These are phyloP conservation scores for Phytophthora kernoviae DNA, from an alignment of 352 stramenopile genomes.

Conservation along the genomic window DNA sequence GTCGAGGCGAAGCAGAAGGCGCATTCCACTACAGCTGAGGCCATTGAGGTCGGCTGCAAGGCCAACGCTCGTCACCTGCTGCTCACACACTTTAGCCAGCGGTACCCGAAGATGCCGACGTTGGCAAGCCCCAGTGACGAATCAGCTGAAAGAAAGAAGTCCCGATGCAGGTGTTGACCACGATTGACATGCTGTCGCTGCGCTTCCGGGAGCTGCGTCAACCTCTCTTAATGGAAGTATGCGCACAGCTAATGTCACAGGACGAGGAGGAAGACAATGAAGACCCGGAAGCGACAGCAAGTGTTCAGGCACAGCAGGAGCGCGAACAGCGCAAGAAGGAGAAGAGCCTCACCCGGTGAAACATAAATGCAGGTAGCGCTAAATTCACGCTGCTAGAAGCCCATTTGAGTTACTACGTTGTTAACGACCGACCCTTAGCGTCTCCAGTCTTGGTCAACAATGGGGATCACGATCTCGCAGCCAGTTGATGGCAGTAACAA, in stretches of 20 bases:
- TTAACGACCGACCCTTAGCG: too few species aligned
- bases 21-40: conserved; percentile 95
- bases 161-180: conserved; percentile 56
- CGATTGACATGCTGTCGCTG: conserved; percentile 81
- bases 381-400: background rate
- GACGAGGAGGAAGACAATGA: conserved; percentile 42
- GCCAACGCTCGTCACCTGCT: conserved; percentile 87
- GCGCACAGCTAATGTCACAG: conserved; percentile 55
- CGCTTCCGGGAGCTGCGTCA: conserved; percentile 67
- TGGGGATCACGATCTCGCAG: conserved; percentile 36
- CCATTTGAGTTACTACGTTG: too few species aligned
- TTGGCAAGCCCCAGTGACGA: conserved; percentile 28
- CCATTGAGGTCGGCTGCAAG: conserved; percentile 78
- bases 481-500: conserved; percentile 13
- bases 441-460: background rate
- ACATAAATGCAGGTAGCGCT: conserved; percentile 1
- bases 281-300: conserved; percentile 16
- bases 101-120: conserved; percentile 80
- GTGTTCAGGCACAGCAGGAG: conserved; percentile 20
- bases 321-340: conserved; percentile 29
- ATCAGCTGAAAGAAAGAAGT: conserved; percentile 13
- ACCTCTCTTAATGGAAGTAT: conserved; percentile 67
- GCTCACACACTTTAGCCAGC: conserved; percentile 97
- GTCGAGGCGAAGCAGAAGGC: conserved; percentile 93
- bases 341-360: conserved; percentile 20